Evolutionary conservation across 306 rosid species (phyloP), one percentile per base, ranked within the genome.

Genomic region (Gynostemma pentaphyllum): DNA sequence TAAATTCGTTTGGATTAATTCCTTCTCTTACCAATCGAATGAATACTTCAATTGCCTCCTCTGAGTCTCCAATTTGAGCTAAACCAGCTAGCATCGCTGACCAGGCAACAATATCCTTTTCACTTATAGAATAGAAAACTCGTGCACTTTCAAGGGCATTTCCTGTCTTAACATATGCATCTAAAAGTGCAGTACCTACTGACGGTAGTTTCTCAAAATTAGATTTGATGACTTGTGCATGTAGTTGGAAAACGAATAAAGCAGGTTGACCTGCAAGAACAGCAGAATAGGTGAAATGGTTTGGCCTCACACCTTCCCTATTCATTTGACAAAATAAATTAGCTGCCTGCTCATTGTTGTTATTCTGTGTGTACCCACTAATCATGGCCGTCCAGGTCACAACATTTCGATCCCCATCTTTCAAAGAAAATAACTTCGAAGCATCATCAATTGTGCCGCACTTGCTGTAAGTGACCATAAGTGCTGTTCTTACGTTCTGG

Each of bases 321-420:
- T 75, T 81, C 97, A 91, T 91, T 72, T 67, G 73, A 30, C 71
- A 70, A 70, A 87, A 91, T 64, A 91, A 79, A 69, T 67, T 62
- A 56, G 80, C 79, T 36, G 95, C 96, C 45, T 69, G 71, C 44
- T 79, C 71, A 24, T 52, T 72, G 62, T 78, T 39, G 55, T 89
- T 82, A 68, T 81, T 87, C 79, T 85, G 91, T 79, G 85, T 59
- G 72, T 62, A 83, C 28, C 91, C 95, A 50, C 80, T 82, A 48
- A 91, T 83, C 87, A 91, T 81, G 52, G 97, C 89, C 4, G 97
- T 91, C 97, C 97, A 91, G 32, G 86, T 78, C 57, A 91, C 95
- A 71, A 90, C 95, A 70, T 59, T 80, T 42, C 63, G 83, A 47
- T 66, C 78, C 21, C 34, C 65, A 7, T 65, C 71, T 79, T 75